A percentile compares a stretch with the other conserved stretches of the same genome.
Evolutionary conservation across 2,329 filamentous ascomycete genomes (phyloP).

Genomic region (Fusarium graminum): DNA sequence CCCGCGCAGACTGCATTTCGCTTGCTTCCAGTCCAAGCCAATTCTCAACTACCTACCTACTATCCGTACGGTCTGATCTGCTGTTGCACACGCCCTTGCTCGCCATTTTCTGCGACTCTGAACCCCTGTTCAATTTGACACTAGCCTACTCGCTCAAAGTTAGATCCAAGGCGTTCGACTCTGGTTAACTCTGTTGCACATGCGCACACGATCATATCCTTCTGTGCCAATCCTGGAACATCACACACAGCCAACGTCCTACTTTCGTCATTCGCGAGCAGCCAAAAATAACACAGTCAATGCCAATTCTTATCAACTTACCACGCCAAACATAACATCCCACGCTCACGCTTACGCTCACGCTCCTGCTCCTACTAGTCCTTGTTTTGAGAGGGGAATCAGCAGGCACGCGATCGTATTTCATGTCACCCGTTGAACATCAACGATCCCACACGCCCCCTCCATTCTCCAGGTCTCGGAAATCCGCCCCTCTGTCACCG

Average conservation of each 20-base stretch:
- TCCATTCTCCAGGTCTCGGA: slow-evolving; percentile 39
- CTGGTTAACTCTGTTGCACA: slow-evolving; percentile 36
- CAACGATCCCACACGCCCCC: slow-evolving; percentile 43
- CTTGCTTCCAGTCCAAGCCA: slow-evolving; percentile 11
- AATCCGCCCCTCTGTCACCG: slow-evolving; percentile 45
- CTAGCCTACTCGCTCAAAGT: slow-evolving; percentile 35
- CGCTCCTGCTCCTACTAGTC: slow-evolving; percentile 3
- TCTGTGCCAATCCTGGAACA: slow-evolving; percentile 29
- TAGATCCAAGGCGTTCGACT: slow-evolving; percentile 41
- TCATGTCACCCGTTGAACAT: slow-evolving; percentile 33
- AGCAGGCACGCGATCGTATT: slow-evolving; percentile 48
- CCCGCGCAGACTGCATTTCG: slow-evolving; percentile 13
- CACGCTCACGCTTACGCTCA: slow-evolving; percentile 32
- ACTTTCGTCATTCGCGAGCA: slow-evolving; percentile 34
- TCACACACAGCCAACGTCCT: slow-evolving; percentile 27
- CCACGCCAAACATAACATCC: slow-evolving; percentile 39
- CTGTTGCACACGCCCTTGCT: slow-evolving; percentile 20
- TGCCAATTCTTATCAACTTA: slow-evolving; percentile 16
- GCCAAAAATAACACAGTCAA: slow-evolving; percentile 22
- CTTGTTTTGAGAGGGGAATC: slow-evolving; percentile 23
- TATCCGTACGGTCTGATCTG: slow-evolving; percentile 8
- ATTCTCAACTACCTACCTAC: slow-evolving; percentile 22
- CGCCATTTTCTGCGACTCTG: slow-evolving; percentile 15
- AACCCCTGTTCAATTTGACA: slow-evolving; percentile 34
- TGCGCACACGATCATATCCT: slow-evolving; percentile 41